A percentile compares a stretch with the other conserved stretches of the same genome.
These are phyloP conservation scores for Fusarium lyarnte DNA, from an alignment of 2,329 filamentous ascomycete species.

Conservation along the genomic window DNA sequence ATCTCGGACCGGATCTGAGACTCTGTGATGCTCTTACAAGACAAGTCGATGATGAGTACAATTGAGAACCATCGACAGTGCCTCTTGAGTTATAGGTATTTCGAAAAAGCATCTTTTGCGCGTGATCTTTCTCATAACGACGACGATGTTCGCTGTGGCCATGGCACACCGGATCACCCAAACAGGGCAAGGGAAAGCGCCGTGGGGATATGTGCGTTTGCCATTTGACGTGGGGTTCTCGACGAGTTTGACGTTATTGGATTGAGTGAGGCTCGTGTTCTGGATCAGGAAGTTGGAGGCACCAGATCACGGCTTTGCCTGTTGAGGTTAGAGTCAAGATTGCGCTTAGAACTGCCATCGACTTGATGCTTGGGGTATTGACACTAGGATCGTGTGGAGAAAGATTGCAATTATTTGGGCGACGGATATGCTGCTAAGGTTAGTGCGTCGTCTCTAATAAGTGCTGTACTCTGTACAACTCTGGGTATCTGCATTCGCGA, in stretches of 20 bases:
- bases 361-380: background rate
- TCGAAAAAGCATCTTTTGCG: conserved; percentile 8
- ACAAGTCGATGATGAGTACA: background rate
- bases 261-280: background rate
- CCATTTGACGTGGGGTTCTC: conserved; percentile 12
- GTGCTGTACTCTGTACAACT: background rate
- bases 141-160: background rate
- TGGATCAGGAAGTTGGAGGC: conserved; percentile 29
- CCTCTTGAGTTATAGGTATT: conserved; percentile 11
- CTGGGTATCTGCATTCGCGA: background rate
- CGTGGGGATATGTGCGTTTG: background rate
- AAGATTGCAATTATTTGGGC: background rate
- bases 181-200: conserved; percentile 18
- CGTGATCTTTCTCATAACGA: conserved; percentile 5
- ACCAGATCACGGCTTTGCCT: conserved; percentile 2
- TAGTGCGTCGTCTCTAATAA: background rate
- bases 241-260: background rate
- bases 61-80: background rate
- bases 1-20: conserved; percentile 11
- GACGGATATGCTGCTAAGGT: background rate
- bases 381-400: background rate
- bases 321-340: background rate
- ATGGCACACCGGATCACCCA: background rate
- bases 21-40: background rate
- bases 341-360: conserved; percentile 29